Evolutionary conservation across 208 protist genomes (phyloP), one percentile per base, ranked within the genome.

Genomic region (Trypanosoma caninum): DNA sequence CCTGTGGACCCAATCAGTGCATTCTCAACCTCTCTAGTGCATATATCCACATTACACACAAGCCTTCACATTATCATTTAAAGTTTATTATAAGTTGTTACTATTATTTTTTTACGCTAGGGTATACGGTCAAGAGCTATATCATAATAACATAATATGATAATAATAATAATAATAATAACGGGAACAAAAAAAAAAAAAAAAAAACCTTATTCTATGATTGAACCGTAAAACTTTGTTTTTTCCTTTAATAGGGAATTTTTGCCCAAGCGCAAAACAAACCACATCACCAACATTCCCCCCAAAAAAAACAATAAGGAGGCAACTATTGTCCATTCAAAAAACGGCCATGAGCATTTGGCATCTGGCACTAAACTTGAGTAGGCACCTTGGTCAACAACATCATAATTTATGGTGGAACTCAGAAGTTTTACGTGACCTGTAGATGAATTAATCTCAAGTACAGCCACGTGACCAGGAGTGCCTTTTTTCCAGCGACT

Each of bases 401-500:
- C 53, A 40, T 16, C 20, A 52, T 66, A 80, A 6, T 67, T 40
- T 13, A 82, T 30, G 23, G 71, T 82, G 2, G 82, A 77, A 63
- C 92, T 82, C 20, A 94, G 76, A 16, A 94, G 66, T 57, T 87
- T 75, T 33, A 81, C 62, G 56, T 92, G 80, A 66, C 84, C 89
- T 50, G 72, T 72, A n/a, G 56, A 48, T 44, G 89, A 81, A 45
- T 92, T 81, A 53, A 93, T 91, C 71, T 92, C 82, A 0, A 96
- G 74, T 25, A 84, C 89, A 11, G 86, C 89, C 25, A 93, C 86
- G 57, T 91, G 83, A 4, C 84, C 89, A 13, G 83, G 84, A 67
- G 91, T 80, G 16, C 87, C 89, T 38, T 91, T 90, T 65, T 93
- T 96, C 87, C 89, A 92, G 13, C 86, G 78, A 53, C 86, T 93